Evolutionary conservation across 495 filamentous ascomycete species (phyloP).

Genomic region (Bombardia bombarda): DNA sequence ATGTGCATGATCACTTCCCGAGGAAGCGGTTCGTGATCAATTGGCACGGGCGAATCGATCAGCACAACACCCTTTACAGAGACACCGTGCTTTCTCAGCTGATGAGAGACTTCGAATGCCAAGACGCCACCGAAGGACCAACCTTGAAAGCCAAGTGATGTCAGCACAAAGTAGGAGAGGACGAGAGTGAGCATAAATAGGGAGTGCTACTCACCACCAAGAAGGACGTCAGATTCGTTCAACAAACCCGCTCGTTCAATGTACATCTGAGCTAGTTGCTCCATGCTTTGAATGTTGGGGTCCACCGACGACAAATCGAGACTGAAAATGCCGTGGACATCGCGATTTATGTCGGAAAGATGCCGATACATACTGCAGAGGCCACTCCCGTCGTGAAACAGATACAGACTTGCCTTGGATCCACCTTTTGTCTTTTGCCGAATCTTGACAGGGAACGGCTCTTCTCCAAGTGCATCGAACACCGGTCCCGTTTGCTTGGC

Average conservation of each 20-base stretch:
- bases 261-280: not conserved
- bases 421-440: not conserved
- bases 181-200: not conserved
- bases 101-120: not conserved
- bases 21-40: not conserved
- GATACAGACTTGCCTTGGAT: not conserved
- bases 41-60: not conserved
- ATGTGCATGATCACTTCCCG: not conserved
- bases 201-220: not conserved
- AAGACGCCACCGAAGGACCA: slow-evolving; percentile 1
- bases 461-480: too few relatives aligned
- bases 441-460: not conserved
- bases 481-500: not conserved
- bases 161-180: not conserved
- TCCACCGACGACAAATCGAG: too few relatives aligned
- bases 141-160: not conserved
- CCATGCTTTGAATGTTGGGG: not conserved
- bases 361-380: not conserved
- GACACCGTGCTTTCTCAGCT: not conserved
- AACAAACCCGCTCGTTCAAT: not conserved
- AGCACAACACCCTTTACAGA: not conserved
- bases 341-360: not conserved
- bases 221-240: not conserved
- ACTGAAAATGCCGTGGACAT: not conserved
- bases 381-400: slow-evolving; percentile 1